Base-by-base conservation (phyloP, 345 rosid genomes). In the Erucastrum elatum region DNA sequence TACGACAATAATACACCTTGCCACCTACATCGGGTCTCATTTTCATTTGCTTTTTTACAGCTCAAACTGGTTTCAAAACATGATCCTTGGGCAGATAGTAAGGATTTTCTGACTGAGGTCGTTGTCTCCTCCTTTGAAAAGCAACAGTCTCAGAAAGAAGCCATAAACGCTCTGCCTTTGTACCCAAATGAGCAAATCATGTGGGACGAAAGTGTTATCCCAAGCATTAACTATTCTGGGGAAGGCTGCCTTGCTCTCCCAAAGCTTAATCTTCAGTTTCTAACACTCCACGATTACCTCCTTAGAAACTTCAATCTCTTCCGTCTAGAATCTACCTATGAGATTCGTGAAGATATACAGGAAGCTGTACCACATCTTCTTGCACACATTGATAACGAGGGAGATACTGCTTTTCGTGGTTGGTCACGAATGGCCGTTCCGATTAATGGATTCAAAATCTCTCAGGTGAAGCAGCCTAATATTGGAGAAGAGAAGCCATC, bases 381-480 rank as follows among this genome's bases (percentile, higher is more conserved):
- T 82, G 91, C 96, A 1, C 86, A 89, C 82, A 91, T 91, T 70
- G 85, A 95, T 81, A 91, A 85, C 34, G 98, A 93, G 80, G 99
- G 98, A 70, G 93, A 91, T 46, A 76, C 97, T 77, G 91, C 97
- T 74, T 95, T 86, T 56, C 98, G 99, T 79, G 99, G 99, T 66
- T 95, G 98, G 99, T 95, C 99, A 68, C 89, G 99, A 79, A 95
- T 95, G 99, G 99, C 87, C 64, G 98, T 95, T 72, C 98, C 99
- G 5, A 84, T 93, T 72, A 91, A 77, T 80, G 85, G 82, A 51
- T 93, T 93, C 79, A 95, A 83, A 83, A 89, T 93, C 71, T 69
- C 86, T 55, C 91, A 86, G 86, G 92, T 91, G 76, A 95, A 93
- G 78, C 98, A 91, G 87, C 96, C 99, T 44, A 95, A 93, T 82